Evolutionary conservation across 2,329 filamentous ascomycete genomes (phyloP).

Genomic region (Arachnomyces sp.): DNA sequence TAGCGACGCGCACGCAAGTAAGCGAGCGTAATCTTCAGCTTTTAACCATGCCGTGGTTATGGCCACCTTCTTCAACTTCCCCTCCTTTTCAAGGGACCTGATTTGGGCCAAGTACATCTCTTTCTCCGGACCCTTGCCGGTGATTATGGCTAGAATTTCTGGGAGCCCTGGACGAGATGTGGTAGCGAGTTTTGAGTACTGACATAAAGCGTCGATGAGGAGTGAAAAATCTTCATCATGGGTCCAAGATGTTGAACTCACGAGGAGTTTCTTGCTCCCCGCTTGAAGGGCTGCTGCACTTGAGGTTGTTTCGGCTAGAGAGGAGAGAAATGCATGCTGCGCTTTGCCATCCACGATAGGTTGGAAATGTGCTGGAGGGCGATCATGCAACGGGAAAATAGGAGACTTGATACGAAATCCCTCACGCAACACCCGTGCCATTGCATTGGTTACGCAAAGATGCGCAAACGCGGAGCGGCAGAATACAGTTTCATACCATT

Average conservation of each 20-base stretch:
- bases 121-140: conserved; percentile 83
- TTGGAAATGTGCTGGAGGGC: conserved; percentile 73
- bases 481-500: conserved; percentile 66
- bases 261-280: conserved; percentile 59
- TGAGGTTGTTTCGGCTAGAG: conserved; percentile 55
- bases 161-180: conserved; percentile 46
- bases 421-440: conserved; percentile 63
- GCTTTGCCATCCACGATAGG: conserved; percentile 49
- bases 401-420: conserved; percentile 59
- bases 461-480: conserved; percentile 63
- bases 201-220: conserved; percentile 70
- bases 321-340: conserved; percentile 53
- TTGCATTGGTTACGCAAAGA: conserved; percentile 82
- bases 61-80: conserved; percentile 59
- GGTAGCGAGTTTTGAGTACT: conserved; percentile 54
- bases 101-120: conserved; percentile 64
- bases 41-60: conserved; percentile 80
- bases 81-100: conserved; percentile 48
- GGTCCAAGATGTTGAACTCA: conserved; percentile 96
- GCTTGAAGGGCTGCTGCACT: conserved; percentile 52
- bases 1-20: conserved; percentile 78
- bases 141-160: conserved; percentile 77
- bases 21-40: conserved; percentile 70
- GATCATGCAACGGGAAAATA: conserved; percentile 71
- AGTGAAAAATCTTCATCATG: conserved; percentile 91